These are phyloP conservation scores for Oryza brachyantha DNA, from an alignment of 176 grass and related monocot genomes.

Conservation along the genomic window DNA sequence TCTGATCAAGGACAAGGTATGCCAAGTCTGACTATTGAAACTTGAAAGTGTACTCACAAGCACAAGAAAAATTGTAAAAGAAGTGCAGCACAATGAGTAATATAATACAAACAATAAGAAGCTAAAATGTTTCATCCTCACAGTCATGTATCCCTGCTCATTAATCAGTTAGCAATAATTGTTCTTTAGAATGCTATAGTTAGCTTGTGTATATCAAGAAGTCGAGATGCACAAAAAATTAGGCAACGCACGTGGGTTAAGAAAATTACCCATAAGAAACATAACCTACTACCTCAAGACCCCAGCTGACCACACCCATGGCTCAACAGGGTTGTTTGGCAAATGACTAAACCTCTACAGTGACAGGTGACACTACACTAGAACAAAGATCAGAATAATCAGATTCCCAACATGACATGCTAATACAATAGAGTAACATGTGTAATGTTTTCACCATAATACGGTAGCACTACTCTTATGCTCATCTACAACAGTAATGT, in stretches of 20 bases:
- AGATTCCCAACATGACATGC: constrained; percentile 12
- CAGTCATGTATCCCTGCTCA: neutral
- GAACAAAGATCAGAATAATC: neutral
- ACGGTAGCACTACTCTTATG: neutral
- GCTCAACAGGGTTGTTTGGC: neutral
- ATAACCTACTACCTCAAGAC: neutral
- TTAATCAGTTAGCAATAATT: neutral
- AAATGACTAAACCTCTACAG: neutral
- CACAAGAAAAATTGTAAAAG: constrained; percentile 16
- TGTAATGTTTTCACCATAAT: neutral
- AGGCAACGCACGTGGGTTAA: neutral
- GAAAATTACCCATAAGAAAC: neutral
- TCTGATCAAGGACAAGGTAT: constrained; percentile 40
- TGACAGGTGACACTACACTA: neutral
- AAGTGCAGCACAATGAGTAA: constrained; percentile 20
- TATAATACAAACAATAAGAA: neutral
- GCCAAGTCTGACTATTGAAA: constrained; percentile 5
- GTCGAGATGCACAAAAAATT: constrained; percentile 15
- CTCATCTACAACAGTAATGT: neutral
- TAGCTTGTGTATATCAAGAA: constrained; percentile 5
- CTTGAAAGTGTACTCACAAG: constrained; percentile 10
- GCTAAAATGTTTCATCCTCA: neutral
- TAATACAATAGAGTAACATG: neutral
- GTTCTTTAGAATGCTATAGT: neutral
- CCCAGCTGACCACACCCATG: constrained; percentile 5